Base-by-base conservation (phyloP, 2,329 filamentous ascomycete species). In the Zelopaecilomyces penicillatus region DNA sequence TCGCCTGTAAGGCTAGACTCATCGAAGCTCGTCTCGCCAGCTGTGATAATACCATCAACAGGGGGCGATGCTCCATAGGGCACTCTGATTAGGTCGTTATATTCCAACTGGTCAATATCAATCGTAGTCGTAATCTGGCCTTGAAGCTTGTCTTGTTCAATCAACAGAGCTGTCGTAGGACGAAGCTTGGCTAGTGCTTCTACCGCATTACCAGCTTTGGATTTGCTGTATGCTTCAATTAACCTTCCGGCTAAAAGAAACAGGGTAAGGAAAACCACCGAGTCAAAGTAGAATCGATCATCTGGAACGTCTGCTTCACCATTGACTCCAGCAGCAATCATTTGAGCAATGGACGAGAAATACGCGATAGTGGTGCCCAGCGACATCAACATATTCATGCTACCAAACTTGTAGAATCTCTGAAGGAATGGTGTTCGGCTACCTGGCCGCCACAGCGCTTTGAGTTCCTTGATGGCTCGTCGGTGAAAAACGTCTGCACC, bases 301-400 rank as follows among this genome's bases (percentile, higher is more conserved):
- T 71, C 67, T 42, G 69, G 61, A 41, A 60, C 55, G 3, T 57
- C 50, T 4, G 58, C 58, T 8, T 67, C 57, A 12, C 64, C 57
- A 3, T 70, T 70, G 4, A 71, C 75, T 4, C 82, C 77, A 1
- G 64, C 66, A 5, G 80, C 77, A 42, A 87, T 82, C 59, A 96
- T 74, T 51, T 94, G 82, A 11, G 80, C 83, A 27, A 95, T 68
- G 0, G 88, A 95, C 0, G 87, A 83, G 50, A 94, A 70, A 61
- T 95, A 95, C 2, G 90, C 90, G 48, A 96, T 87, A 2, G 80
- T 84, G 0, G 90, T 95, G 5, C 89, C 90, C 2, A 95, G 74
- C 6, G 85, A 93, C 65, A 96, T 90, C 48, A 96, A 75, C 69
- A 94, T 84, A 59, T 95, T 95, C 90, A 96, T 96, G 68, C 89